These are phyloP conservation scores for Talaromyces sp. DNA, from an alignment of 2,329 filamentous ascomycete genomes.

Conservation along the genomic window DNA sequence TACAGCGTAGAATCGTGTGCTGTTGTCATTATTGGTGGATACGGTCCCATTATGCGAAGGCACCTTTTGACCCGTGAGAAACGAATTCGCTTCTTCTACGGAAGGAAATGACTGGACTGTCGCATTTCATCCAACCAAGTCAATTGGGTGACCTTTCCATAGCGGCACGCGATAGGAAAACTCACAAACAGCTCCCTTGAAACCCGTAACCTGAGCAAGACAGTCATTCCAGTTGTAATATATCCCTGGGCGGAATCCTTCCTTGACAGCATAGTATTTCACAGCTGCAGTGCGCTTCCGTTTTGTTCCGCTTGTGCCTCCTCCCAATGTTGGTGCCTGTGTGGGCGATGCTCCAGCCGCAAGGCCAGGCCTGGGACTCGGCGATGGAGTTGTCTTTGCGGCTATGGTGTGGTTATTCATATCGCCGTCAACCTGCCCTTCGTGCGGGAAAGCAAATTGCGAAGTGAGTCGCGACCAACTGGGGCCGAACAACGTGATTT, in stretches of 20 bases:
- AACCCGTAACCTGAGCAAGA: conserved; percentile 59
- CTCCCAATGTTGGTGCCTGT: conserved; percentile 24
- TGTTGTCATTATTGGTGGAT: conserved; percentile 28
- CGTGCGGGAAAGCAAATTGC: not conserved
- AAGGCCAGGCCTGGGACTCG: conserved; percentile 30
- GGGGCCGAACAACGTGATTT: not conserved
- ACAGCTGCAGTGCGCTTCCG: conserved; percentile 51
- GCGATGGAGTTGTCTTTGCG: conserved; percentile 31
- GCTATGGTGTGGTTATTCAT: conserved; percentile 8
- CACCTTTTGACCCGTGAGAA: conserved; percentile 61
- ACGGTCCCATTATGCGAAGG: conserved; percentile 33
- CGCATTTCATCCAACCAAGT: not conserved
- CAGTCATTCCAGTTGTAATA: conserved; percentile 64
- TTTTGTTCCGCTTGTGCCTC: conserved; percentile 48
- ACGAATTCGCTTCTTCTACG: conserved; percentile 72
- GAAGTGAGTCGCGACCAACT: not conserved
- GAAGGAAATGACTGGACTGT: conserved; percentile 76
- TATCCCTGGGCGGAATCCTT: conserved; percentile 58
- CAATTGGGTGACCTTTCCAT: not conserved
- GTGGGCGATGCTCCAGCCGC: conserved; percentile 26
- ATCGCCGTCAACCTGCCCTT: not conserved
- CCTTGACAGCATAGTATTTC: conserved; percentile 64
- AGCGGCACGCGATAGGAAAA: conserved; percentile 23
- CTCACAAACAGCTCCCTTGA: conserved; percentile 66
- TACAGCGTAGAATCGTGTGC: conserved; percentile 59